Base-by-base conservation (phyloP, 331 rosid species). In the Quercus phellos region DNA sequence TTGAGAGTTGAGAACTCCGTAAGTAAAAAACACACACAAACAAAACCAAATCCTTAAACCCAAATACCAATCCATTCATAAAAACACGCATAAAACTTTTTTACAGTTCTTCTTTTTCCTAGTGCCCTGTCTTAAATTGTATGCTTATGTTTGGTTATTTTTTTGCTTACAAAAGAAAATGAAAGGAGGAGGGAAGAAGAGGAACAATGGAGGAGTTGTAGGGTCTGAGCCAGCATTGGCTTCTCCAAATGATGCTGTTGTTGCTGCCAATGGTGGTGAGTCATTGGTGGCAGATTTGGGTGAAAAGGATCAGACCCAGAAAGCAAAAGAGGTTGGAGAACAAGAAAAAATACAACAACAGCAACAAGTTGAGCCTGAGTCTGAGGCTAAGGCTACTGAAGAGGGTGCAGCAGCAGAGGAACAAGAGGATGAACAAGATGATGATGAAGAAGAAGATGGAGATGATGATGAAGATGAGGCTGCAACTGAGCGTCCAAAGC, bases 161-260 rank as follows among this genome's bases (percentile, higher is more conserved):
- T 34, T 9, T 16, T 16, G 21, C 22, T 2, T 3, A 38, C 16
- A 22, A 10, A 78, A 77, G 86, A 81, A 24, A 70, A 85, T 85
- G 87, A 87, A 90, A 77, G 90, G 83, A 35, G 93, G 80, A 16
- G 79, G 77, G 82, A 87, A 68, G 78, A 90, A 77, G 79, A 84
- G 84, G 51, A 51, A 75, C 81, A 81, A 77, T 54, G 46, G 53
- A 46, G 53, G 46, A 8, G 46, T 38, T 8, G 46, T 38, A 38
- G 46, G 74, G 74, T 75, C 78, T 11, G 94, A 84, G 42, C 46
- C 46, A 38, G 82, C 68, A 11, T 21, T 68, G 80, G 72, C 71
- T 43, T 63, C 42, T 68, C 56, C 84, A 26, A 61, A 19, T 34
- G 85, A 71, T 72, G 53, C 16, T 10, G 53, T 46, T 10, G 66